Conservation (phyloP, 2,329 filamentous ascomycete genomes). For the Aureobasidium musti region DNA sequence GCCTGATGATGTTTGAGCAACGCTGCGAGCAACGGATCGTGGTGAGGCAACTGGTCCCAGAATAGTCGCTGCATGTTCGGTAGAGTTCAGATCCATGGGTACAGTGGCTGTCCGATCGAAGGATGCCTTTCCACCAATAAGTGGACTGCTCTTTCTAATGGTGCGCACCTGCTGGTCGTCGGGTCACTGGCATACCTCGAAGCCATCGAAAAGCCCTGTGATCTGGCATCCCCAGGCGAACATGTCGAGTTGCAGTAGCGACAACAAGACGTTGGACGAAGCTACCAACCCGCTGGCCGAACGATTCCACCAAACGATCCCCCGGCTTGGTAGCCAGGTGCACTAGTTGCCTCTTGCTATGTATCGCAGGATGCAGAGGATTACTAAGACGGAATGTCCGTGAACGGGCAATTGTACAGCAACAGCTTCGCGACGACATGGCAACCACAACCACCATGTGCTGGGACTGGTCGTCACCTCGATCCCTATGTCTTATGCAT, state of each 20-base stretch:
- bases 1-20: not conserved
- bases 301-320: slow-evolving; percentile 10
- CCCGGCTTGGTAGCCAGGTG: not conserved
- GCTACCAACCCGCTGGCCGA: not conserved
- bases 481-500: not conserved
- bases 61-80: not conserved
- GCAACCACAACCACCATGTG: not conserved
- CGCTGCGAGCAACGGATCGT: not conserved
- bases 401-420: not conserved
- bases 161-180: not conserved
- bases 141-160: too few relatives aligned
- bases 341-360: not conserved
- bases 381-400: too few relatives aligned
- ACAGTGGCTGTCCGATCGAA: too few relatives aligned
- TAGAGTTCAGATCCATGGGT: not conserved
- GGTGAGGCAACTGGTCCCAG: not conserved
- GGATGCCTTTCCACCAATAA: too few relatives aligned
- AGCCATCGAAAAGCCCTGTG: too few relatives aligned
- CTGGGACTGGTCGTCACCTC: not conserved
- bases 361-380: not conserved
- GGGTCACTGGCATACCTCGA: not conserved
- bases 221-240: not conserved
- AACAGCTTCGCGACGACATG: slow-evolving; percentile 1
- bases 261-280: not conserved
- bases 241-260: not conserved